A percentile compares a stretch with the other conserved stretches of the same genome.
Conservation (phyloP, 73 alveolate genomes). For the Uronychia setigera region DNA sequence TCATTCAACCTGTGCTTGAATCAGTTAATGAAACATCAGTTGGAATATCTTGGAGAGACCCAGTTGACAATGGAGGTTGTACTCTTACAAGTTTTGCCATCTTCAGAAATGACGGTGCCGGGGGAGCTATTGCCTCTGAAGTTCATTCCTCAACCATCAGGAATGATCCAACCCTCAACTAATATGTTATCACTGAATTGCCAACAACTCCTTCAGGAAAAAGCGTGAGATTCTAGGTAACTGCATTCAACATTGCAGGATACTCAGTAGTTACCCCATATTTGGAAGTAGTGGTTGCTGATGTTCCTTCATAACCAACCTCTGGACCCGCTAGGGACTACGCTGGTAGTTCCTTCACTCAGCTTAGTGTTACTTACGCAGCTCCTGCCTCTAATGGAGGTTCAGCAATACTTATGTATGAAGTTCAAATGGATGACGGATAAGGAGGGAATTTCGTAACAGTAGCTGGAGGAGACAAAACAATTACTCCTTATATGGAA, state of each 20-base stretch:
- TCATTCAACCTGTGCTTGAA: slow-evolving; percentile 27
- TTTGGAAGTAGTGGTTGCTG: slow-evolving; percentile 38
- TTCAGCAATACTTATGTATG: slow-evolving; percentile 9
- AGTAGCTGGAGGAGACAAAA: slow-evolving; percentile 26
- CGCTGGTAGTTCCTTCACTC: not conserved
- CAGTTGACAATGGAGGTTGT: slow-evolving; percentile 66
- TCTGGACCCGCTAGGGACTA: slow-evolving; percentile 8
- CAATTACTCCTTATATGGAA: slow-evolving; percentile 2
- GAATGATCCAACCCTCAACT: slow-evolving; percentile 25
- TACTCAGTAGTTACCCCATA: slow-evolving; percentile 25
- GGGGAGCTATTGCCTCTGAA: not conserved
- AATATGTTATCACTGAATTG: slow-evolving; percentile 45
- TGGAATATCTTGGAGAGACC: slow-evolving; percentile 49
- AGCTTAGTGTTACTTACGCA: slow-evolving; percentile 9
- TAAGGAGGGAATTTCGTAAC: slow-evolving; percentile 38
- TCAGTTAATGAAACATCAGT: slow-evolving; percentile 47
- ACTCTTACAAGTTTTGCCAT: slow-evolving; percentile 54
- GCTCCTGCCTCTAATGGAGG: slow-evolving; percentile 16
- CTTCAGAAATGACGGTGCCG: slow-evolving; percentile 54
- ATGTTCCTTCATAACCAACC: slow-evolving; percentile 31
- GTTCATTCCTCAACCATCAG: slow-evolving; percentile 15
- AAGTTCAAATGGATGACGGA: slow-evolving; percentile 49
- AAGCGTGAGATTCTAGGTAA: slow-evolving; percentile 42
- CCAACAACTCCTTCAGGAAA: slow-evolving; percentile 50
- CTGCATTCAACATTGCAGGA: slow-evolving; percentile 65